Base-by-base conservation (phyloP, 2,329 filamentous ascomycete species). In the Cladosporium sp. region DNA sequence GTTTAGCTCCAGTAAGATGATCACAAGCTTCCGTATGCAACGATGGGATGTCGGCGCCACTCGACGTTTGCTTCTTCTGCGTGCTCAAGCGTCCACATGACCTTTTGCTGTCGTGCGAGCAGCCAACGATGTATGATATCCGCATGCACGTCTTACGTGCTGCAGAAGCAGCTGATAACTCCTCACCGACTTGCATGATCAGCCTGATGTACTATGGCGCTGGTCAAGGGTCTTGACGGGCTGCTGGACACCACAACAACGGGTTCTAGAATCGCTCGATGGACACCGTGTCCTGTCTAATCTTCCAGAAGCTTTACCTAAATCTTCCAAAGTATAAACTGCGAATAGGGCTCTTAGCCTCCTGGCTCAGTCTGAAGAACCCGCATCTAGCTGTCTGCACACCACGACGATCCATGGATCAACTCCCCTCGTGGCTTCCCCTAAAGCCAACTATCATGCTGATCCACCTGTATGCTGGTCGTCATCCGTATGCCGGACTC, bases 381-480 rank as follows among this genome's bases (percentile, higher is more conserved):
- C 28, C 21, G 12, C 28, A 21, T 8, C n/a, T 12, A 3, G 28
- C 21, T n/a, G 52, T 55, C 52, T 55, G 52, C 52, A 55, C 52
- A 28, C 28, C 28, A 55, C 33, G 52, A 18, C 52, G 52, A 55
- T 55, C 52, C 28, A 55, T 33, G 52, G 52, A 29, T 55, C 52
- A 55, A 5, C 18, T 33, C 28, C 52, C 29, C 52, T 55, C 28
- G 52, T 29, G 52, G 52, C 29, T 29, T 55, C 52, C 33, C 52
- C 31, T 31, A 12, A 55, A 31, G 18, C 52, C 50, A 55, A 18
- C 29, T 21, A n/a, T 29, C 52, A 55, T 31, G 52, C 28, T 33
- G 52, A 55, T 55, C 52, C 18, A 55, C n/a, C 26, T 55, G 52
- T 29, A 55, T 55, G 52, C 52, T 55, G 28, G 52, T 31, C 18